Evolutionary conservation across 306 rosid species (phyloP).

Genomic region (Acacia confusa): DNA sequence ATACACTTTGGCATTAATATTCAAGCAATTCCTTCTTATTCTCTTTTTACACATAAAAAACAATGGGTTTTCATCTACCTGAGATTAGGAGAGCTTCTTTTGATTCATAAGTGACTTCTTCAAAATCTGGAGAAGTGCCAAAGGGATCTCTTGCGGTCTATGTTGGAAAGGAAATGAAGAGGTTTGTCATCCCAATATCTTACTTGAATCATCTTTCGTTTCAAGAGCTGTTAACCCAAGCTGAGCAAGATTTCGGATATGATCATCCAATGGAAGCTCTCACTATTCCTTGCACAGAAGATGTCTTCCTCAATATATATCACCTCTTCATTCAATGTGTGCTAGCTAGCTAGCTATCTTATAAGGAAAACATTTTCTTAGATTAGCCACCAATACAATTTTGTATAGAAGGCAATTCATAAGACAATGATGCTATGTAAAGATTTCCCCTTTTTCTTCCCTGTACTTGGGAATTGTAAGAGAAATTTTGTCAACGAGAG

Average conservation of each 20-base stretch:
- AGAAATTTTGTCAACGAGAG: too few species aligned
- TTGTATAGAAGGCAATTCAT: too few species aligned
- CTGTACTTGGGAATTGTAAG: too few species aligned
- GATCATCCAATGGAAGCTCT: not conserved
- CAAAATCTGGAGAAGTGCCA: not conserved
- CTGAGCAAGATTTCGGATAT: not conserved
- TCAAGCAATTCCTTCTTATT: not conserved
- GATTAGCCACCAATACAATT: not conserved
- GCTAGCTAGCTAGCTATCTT: not conserved
- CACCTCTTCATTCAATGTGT: conserved; percentile 22
- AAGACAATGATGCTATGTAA: too few species aligned
- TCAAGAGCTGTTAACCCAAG: not conserved
- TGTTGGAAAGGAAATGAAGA: conserved; percentile 30
- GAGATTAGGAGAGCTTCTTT: not conserved
- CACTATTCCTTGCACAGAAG: not conserved
- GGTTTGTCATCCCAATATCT: conserved; percentile 25
- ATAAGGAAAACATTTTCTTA: not conserved
- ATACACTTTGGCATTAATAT: not conserved
- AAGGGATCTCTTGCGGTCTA: conserved; percentile 18
- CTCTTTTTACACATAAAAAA: not conserved
- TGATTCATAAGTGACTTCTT: not conserved
- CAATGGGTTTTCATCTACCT: not conserved
- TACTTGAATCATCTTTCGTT: conserved; percentile 24
- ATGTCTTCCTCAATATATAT: not conserved
- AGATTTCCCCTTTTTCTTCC: too few species aligned